A percentile compares a stretch with the other conserved stretches of the same genome.
Evolutionary conservation across 768 basidiomycete species (phyloP).

Genomic region (Rhodotorula sphaerocarpa): DNA sequence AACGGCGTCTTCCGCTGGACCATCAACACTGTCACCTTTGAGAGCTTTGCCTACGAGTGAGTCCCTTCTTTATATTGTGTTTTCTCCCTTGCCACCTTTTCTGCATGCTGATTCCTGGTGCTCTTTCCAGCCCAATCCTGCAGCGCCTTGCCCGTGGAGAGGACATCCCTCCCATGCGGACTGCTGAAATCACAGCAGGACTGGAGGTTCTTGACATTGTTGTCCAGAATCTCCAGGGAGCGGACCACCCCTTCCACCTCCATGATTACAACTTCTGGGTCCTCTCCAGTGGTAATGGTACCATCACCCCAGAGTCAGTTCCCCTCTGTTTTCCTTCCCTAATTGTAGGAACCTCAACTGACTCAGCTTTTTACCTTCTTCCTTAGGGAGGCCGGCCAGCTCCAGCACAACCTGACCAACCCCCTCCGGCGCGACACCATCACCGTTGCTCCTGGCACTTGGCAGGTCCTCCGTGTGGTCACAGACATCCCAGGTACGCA

Average conservation of each 20-base stretch:
- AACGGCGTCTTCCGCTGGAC: conserved; percentile 7
- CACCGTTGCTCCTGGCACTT: not conserved
- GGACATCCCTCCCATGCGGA: not conserved
- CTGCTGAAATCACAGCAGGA: not conserved
- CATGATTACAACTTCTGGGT: not conserved
- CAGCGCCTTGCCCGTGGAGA: conserved; percentile 8
- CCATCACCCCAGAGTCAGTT: not conserved
- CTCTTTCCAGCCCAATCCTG: not conserved
- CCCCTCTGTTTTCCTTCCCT: no score
- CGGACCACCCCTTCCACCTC: conserved; percentile 16
- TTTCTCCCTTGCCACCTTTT: not conserved
- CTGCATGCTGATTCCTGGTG: not conserved
- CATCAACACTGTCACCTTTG: conserved; percentile 6
- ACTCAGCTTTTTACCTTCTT: not conserved
- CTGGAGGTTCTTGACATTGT: not conserved
- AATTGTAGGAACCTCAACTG: no score
- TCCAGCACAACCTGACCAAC: conserved; percentile 1
- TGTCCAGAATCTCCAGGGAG: not conserved
- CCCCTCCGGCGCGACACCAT: conserved; percentile 18
- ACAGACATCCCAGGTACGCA: conserved; percentile 2
- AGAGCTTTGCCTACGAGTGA: conserved; percentile 12
- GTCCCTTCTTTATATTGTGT: not conserved
- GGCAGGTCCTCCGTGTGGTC: conserved; percentile 2
- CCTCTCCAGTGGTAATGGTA: not conserved
- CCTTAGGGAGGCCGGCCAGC: not conserved